Evolutionary conservation across 2,329 filamentous ascomycete genomes (phyloP).

Genomic region (Scedosporium aurantiacum): DNA sequence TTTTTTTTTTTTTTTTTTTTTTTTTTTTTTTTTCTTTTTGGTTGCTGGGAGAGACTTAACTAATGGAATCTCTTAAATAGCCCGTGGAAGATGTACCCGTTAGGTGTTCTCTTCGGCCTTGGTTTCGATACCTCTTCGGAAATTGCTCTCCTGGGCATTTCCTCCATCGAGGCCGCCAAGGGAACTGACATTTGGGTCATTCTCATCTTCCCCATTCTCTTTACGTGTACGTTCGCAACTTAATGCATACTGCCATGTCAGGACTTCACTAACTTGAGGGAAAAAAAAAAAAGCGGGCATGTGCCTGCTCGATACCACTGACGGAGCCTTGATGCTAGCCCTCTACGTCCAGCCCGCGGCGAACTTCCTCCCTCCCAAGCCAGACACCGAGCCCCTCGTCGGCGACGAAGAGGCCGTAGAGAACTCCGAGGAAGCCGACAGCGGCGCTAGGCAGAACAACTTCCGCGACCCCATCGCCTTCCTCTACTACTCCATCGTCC

Average conservation of each 20-base stretch:
- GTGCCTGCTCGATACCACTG: constrained; percentile 86
- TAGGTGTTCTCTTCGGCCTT: constrained; percentile 79
- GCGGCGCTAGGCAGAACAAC: not conserved
- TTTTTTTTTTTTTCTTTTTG: not conserved
- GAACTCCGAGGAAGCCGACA: not conserved
- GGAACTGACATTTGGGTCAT: constrained; percentile 93
- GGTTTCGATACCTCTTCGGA: constrained; percentile 95
- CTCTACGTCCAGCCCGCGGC: constrained; percentile 76
- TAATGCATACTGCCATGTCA: not conserved
- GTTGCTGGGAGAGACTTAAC: not conserved
- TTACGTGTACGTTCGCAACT: constrained; percentile 51
- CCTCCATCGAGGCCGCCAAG: constrained; percentile 71
- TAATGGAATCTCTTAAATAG: not conserved
- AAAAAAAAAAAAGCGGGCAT: constrained; percentile 59
- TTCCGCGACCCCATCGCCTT: constrained; percentile 71
- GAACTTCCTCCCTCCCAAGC: constrained; percentile 23
- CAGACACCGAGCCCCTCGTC: not conserved
- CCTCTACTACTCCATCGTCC: constrained; percentile 82
- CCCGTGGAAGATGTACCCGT: constrained; percentile 93
- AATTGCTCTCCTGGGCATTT: constrained; percentile 82
- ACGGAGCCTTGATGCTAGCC: constrained; percentile 90
- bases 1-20: too few species aligned
- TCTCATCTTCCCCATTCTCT: constrained; percentile 78
- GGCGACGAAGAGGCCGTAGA: not conserved
- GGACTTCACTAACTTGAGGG: not conserved